Conservation (phyloP, 768 basidiomycete species). For the Leucocoprinus birnbaumii region DNA sequence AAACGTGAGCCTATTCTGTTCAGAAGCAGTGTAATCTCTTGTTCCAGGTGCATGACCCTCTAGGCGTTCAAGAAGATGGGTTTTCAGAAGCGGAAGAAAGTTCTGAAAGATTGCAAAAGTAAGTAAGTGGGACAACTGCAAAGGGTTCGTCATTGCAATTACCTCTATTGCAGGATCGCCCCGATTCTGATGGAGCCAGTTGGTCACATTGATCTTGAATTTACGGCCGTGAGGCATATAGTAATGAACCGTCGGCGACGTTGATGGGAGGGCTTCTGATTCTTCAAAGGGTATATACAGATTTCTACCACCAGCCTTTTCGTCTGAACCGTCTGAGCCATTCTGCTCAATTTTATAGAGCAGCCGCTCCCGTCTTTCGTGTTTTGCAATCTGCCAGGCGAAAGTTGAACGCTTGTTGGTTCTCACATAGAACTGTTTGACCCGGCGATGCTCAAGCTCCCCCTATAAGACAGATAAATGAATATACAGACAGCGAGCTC, state of each 20-base stretch:
- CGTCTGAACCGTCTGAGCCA: no score
- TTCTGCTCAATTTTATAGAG: not conserved
- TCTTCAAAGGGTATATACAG: not conserved
- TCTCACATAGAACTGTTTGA: slow-evolving; percentile 33
- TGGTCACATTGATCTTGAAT: slow-evolving; percentile 1
- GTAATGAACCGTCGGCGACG: slow-evolving; percentile 8
- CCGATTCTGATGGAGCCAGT: not conserved
- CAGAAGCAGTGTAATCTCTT: no score
- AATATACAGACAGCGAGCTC: not conserved
- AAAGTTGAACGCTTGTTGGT: slow-evolving; percentile 31
- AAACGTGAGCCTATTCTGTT: no score
- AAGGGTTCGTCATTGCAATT: not conserved
- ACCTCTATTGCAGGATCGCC: not conserved
- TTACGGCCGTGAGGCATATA: slow-evolving; percentile 24
- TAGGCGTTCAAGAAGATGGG: no score
- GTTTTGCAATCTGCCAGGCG: slow-evolving; percentile 25
- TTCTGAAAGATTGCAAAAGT: no score
- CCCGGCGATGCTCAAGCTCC: slow-evolving; percentile 34
- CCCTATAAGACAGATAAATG: slow-evolving; percentile 25
- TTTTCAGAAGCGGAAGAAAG: no score
- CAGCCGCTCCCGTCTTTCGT: slow-evolving; percentile 7
- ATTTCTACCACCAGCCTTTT: no score
- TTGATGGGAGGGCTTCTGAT: not conserved
- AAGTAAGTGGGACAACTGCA: no score
- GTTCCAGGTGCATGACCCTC: no score